Percentiles rank a stretch among this genome's conserved stretches.
These are phyloP conservation scores for Scenedesmus sp. DNA, from an alignment of 163 green algal species.

Conservation along the genomic window DNA sequence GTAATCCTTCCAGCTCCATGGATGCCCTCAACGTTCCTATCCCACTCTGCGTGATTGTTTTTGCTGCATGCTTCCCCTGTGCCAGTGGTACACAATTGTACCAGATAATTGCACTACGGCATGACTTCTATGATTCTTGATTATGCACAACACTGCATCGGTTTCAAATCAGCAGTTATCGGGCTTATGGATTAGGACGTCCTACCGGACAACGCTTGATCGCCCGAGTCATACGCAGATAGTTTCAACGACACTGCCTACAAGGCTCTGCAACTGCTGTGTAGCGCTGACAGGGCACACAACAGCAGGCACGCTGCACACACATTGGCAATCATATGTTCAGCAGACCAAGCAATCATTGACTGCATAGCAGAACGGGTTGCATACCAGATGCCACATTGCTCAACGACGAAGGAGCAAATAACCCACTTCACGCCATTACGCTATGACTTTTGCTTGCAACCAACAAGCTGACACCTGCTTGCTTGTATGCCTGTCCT, in stretches of 20 bases:
- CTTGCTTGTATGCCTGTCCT: neutral
- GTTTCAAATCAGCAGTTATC: neutral
- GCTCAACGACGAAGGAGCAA: too few relatives aligned
- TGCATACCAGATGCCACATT: neutral
- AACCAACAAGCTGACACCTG: neutral
- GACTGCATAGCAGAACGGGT: neutral
- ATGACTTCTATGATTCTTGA: neutral
- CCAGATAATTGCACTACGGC: too few relatives aligned
- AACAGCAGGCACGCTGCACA: neutral
- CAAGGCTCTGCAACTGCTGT: too few relatives aligned
- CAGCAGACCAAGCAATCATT: neutral
- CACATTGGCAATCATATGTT: neutral
- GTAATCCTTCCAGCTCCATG: neutral
- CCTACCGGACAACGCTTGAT: too few relatives aligned
- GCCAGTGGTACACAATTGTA: too few relatives aligned
- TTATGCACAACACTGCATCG: neutral
- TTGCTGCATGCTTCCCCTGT: neutral
- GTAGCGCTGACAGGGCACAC: too few relatives aligned
- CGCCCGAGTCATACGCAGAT: too few relatives aligned
- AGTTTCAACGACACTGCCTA: too few relatives aligned
- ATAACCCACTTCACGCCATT: neutral
- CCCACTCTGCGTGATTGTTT: neutral
- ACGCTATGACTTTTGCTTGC: neutral
- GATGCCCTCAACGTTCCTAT: conserved; percentile 4
- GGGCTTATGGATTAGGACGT: too few relatives aligned